phyloP scores from a whole-genome alignment of 2,329 filamentous ascomycete genomes.

The Beauveria brongniartii region DNA sequence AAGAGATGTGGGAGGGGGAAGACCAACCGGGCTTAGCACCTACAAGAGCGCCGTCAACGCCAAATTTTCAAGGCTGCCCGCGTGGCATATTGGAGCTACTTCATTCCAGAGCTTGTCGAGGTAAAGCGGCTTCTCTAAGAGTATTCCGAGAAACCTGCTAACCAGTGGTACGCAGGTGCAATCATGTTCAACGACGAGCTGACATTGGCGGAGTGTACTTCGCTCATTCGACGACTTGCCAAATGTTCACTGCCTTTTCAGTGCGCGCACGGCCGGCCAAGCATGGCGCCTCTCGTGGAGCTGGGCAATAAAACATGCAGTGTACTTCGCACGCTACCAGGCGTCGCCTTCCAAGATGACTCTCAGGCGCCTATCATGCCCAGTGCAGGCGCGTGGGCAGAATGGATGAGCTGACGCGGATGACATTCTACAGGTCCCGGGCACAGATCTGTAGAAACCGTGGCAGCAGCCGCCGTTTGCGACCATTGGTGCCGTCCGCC shows the following conservation, averaged over 20 bases:
- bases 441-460: not conserved
- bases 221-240: conserved; percentile 49
- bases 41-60: conserved; percentile 7
- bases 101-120: conserved; percentile 68
- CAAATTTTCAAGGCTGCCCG: conserved; percentile 60
- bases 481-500: not conserved
- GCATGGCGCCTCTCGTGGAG: conserved; percentile 55
- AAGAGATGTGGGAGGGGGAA: conserved; percentile 61
- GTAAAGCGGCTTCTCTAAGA: conserved; percentile 30
- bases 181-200: conserved; percentile 81
- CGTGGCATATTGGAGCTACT: conserved; percentile 67
- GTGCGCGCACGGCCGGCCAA: conserved; percentile 71
- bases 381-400: conserved; percentile 16
- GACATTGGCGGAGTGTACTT: conserved; percentile 45
- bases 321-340: not conserved
- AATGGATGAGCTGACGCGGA: conserved; percentile 14
- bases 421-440: not conserved
- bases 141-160: not conserved
- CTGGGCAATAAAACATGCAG: conserved; percentile 25
- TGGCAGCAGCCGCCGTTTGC: no score
- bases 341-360: not conserved
- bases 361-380: not conserved
- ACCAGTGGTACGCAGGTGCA: conserved; percentile 35
- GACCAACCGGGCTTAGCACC: conserved; percentile 27
- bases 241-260: conserved; percentile 68